Evolutionary conservation across 805 yeast genomes (phyloP).

Genomic region (Metschnikowia borealis): DNA sequence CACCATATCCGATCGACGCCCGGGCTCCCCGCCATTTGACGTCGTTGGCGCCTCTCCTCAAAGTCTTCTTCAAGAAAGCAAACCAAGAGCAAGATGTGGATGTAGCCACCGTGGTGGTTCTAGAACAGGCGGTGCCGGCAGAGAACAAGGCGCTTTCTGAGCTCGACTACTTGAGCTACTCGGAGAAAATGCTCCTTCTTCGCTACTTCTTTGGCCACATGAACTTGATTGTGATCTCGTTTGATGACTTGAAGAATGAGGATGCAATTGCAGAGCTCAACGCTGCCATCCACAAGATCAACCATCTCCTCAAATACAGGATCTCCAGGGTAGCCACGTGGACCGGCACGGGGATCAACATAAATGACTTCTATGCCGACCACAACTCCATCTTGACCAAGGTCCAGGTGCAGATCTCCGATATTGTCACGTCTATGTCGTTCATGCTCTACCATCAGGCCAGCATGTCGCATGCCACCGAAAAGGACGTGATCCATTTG

Average conservation of each 20-base stretch:
- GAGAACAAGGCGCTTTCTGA: slow-evolving; percentile 2
- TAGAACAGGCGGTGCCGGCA: slow-evolving; percentile 13
- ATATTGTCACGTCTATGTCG: slow-evolving; percentile 37
- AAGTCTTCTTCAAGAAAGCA: slow-evolving; percentile 26
- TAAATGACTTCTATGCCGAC: slow-evolving; percentile 19
- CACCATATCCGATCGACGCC: slow-evolving; percentile 12
- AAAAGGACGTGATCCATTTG: slow-evolving; percentile 19
- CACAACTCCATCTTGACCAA: slow-evolving; percentile 3
- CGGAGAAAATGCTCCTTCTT: slow-evolving; percentile 30
- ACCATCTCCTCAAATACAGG: slow-evolving; percentile 26
- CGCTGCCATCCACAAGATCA: slow-evolving; percentile 21
- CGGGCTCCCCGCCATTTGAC: slow-evolving; percentile 18
- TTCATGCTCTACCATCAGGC: slow-evolving; percentile 23
- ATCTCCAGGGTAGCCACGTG: slow-evolving; percentile 40
- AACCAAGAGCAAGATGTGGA: slow-evolving; percentile 32
- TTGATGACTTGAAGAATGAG: slow-evolving; percentile 8
- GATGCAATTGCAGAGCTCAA: slow-evolving; percentile 16
- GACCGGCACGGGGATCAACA: slow-evolving; percentile 33
- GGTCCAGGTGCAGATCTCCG: slow-evolving; percentile 15
- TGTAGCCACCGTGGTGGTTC: slow-evolving; percentile 29
- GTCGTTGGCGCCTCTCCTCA: slow-evolving; percentile 14
- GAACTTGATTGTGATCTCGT: slow-evolving; percentile 27
- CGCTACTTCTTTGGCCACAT: slow-evolving; percentile 36
- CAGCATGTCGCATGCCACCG: slow-evolving; percentile 24
- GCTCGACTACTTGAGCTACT: slow-evolving; percentile 24